phyloP scores from a whole-genome alignment of 306 rosid species.

The Dicorynia guianensis region DNA sequence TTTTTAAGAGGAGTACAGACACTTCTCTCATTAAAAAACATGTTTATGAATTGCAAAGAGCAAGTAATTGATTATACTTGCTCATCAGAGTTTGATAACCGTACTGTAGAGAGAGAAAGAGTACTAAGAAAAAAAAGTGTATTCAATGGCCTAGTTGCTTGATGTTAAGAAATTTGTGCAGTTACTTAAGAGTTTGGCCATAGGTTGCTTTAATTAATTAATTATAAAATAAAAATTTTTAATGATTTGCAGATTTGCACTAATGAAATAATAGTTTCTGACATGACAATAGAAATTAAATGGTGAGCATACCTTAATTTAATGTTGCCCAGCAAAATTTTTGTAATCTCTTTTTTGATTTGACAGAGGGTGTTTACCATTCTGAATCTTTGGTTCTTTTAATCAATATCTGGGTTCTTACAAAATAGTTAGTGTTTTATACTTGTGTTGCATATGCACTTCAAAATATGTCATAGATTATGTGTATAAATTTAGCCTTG shows the following conservation, averaged over 20 bases:
- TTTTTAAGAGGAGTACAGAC: conserved; percentile 6
- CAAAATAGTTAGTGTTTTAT: neutral
- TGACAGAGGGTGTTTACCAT: neutral
- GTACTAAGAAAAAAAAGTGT: too few species aligned
- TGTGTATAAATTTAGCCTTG: too few species aligned
- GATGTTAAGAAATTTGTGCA: too few species aligned
- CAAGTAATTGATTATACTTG: neutral
- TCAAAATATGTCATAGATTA: too few species aligned
- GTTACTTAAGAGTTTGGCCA: too few species aligned
- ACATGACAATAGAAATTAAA: neutral
- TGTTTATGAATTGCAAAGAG: too few species aligned
- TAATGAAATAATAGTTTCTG: neutral
- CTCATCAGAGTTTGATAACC: too few species aligned
- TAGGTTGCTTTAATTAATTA: too few species aligned
- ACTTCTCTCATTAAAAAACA: neutral
- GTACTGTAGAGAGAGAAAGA: neutral
- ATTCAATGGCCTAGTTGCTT: too few species aligned
- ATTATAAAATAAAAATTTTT: too few species aligned
- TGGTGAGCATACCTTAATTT: neutral
- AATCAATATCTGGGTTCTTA: neutral
- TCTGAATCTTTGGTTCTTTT: conserved; percentile 16
- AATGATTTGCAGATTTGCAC: conserved; percentile 7
- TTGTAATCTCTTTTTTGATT: too few species aligned
- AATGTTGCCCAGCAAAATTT: too few species aligned
- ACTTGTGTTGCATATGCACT: neutral